These are phyloP conservation scores for Naematelia aurantialba DNA, from an alignment of 768 basidiomycete genomes.

Conservation along the genomic window DNA sequence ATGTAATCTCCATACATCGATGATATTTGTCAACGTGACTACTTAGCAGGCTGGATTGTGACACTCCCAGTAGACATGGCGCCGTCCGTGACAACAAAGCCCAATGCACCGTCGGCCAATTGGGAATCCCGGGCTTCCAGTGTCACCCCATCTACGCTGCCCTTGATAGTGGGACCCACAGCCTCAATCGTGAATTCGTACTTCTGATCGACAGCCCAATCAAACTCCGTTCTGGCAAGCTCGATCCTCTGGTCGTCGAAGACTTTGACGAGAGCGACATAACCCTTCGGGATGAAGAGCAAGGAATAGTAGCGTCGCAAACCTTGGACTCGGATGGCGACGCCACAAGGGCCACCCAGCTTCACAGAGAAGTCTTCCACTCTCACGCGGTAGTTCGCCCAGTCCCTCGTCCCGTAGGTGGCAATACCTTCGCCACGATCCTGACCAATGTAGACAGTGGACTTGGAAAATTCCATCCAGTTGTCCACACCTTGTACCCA, in stretches of 20 bases:
- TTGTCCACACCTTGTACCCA: constrained; percentile 2
- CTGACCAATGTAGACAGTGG: constrained; percentile 2
- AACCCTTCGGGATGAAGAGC: constrained; percentile 2
- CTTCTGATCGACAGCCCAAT: constrained; percentile 1
- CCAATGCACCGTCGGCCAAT: constrained; percentile 1
- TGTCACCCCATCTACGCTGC: neutral
- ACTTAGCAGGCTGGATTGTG: neutral
- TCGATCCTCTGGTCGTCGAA: constrained; percentile 2
- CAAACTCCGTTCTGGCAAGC: constrained; percentile 1
- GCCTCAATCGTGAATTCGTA: constrained; percentile 1
- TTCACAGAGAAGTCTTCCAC: constrained; percentile 4
- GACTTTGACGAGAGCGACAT: constrained; percentile 4
- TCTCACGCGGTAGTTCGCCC: neutral
- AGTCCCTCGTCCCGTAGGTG: constrained; percentile 5
- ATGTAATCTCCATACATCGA: no score
- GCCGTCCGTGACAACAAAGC: constrained; percentile 1
- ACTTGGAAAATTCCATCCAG: neutral
- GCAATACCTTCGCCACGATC: constrained; percentile 5
- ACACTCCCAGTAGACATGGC: neutral
- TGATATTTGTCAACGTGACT: neutral
- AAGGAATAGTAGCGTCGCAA: constrained; percentile 4
- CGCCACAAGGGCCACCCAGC: neutral
- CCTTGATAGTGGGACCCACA: neutral
- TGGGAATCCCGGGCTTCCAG: neutral
- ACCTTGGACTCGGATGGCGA: constrained; percentile 6